phyloP scores from a whole-genome alignment of 495 filamentous ascomycete genomes.

The Neurospora sp. region DNA sequence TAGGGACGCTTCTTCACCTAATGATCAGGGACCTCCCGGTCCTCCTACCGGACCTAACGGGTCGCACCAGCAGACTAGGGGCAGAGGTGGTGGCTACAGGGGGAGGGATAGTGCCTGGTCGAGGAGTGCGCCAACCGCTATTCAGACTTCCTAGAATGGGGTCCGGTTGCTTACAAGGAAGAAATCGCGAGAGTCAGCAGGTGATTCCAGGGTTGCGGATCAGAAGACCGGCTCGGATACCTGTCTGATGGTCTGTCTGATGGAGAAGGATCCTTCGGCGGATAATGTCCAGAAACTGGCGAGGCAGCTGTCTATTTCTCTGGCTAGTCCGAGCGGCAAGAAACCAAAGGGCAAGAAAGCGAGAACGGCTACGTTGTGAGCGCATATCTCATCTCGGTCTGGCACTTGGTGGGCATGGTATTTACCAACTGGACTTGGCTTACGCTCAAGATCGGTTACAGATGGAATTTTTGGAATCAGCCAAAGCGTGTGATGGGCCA shows the following conservation, averaged over 20 bases:
- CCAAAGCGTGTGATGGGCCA: background rate
- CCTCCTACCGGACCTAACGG: constrained; percentile 3
- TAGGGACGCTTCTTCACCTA: constrained; percentile 12
- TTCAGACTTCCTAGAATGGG: constrained; percentile 14
- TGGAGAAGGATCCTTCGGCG: background rate
- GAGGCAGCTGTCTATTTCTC: background rate
- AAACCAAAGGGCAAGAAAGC: background rate
- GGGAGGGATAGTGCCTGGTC: constrained; percentile 22
- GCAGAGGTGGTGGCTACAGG: constrained; percentile 21
- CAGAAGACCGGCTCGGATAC: background rate
- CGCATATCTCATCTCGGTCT: background rate
- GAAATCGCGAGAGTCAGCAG: background rate
- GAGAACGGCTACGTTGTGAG: background rate
- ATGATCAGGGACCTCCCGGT: constrained; percentile 12
- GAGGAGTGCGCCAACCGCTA: constrained; percentile 11
- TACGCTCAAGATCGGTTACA: background rate
- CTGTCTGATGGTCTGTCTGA: background rate
- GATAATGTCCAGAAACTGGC: background rate
- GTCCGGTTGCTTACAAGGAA: background rate
- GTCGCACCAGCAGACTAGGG: constrained; percentile 2
- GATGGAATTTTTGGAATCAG: background rate
- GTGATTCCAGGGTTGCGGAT: background rate
- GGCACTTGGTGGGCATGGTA: background rate
- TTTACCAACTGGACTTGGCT: background rate
- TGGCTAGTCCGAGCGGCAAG: background rate